Percentiles rank a stretch among this genome's conserved stretches.
phyloP scores from a whole-genome alignment of 257 asterid species.

The Eucommia ulmoides region DNA sequence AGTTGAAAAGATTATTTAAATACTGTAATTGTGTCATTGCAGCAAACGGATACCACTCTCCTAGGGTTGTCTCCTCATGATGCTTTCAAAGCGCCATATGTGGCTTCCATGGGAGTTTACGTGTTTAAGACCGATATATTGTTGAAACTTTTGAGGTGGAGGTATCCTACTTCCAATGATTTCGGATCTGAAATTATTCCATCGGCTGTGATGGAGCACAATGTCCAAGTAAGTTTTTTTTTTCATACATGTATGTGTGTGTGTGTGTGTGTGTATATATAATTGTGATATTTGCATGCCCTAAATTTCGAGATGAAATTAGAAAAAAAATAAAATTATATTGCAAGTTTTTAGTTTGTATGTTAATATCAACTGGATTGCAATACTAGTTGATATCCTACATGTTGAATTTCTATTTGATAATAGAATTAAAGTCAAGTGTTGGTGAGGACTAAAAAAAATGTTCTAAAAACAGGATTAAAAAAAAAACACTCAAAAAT shows the following conservation, averaged over 20 bases:
- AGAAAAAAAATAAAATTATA: no score
- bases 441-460: no score
- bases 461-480: no score
- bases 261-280: no score
- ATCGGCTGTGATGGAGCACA: slow-evolving; percentile 55
- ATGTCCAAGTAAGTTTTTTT: slow-evolving; percentile 47
- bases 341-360: no score
- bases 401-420: no score
- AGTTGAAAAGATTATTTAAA: not conserved
- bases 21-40: slow-evolving; percentile 13
- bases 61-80: slow-evolving; percentile 61
- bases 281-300: no score
- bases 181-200: slow-evolving; percentile 95
- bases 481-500: no score
- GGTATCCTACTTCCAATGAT: slow-evolving; percentile 75
- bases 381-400: no score
- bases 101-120: slow-evolving; percentile 96
- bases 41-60: slow-evolving; percentile 78
- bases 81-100: slow-evolving; percentile 51
- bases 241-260: not conserved
- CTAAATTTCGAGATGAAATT: not conserved
- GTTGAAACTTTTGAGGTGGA: slow-evolving; percentile 55
- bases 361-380: no score
- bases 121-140: slow-evolving; percentile 68
- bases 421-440: no score